Percentiles rank a stretch among this genome's conserved stretches.
These are phyloP conservation scores for Pisolithus sp. DNA, from an alignment of 768 basidiomycete genomes.

Conservation along the genomic window DNA sequence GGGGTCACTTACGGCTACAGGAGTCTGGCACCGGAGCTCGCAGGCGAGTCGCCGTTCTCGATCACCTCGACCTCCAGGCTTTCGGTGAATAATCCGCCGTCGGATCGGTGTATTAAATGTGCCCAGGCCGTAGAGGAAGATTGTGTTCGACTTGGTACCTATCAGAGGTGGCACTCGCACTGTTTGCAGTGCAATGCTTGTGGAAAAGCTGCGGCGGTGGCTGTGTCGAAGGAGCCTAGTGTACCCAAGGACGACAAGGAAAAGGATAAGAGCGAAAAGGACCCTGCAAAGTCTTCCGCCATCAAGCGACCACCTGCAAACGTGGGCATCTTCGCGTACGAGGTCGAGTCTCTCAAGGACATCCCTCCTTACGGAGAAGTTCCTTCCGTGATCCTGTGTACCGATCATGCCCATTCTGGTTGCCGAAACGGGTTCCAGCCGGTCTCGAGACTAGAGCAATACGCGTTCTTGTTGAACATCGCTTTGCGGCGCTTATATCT, in stretches of 20 bases:
- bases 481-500: conserved; percentile 88
- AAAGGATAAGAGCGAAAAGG: conserved; percentile 35
- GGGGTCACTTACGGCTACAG: conserved; percentile 90
- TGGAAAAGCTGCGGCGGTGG: conserved; percentile 67
- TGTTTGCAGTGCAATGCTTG: conserved; percentile 85
- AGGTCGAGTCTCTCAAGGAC: conserved; percentile 61
- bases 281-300: conserved; percentile 54
- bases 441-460: conserved; percentile 93
- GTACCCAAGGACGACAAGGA: conserved; percentile 40
- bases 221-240: conserved; percentile 48
- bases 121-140: conserved; percentile 93
- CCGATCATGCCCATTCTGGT: conserved; percentile 61
- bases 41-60: conserved; percentile 79
- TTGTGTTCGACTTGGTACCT: conserved; percentile 91
- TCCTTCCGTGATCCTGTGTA: conserved; percentile 70
- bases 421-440: conserved; percentile 79
- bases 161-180: conserved; percentile 93
- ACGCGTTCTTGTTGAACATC: conserved; percentile 94
- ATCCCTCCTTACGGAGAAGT: conserved; percentile 66
- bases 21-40: conserved; percentile 84
- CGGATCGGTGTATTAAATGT: conserved; percentile 89
- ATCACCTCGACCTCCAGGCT: conserved; percentile 37
- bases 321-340: conserved; percentile 73
- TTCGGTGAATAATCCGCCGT: conserved; percentile 65
- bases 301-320: conserved; percentile 75